Base-by-base conservation (phyloP, 2,329 filamentous ascomycete species). In the Colletotrichum sp. region DNA sequence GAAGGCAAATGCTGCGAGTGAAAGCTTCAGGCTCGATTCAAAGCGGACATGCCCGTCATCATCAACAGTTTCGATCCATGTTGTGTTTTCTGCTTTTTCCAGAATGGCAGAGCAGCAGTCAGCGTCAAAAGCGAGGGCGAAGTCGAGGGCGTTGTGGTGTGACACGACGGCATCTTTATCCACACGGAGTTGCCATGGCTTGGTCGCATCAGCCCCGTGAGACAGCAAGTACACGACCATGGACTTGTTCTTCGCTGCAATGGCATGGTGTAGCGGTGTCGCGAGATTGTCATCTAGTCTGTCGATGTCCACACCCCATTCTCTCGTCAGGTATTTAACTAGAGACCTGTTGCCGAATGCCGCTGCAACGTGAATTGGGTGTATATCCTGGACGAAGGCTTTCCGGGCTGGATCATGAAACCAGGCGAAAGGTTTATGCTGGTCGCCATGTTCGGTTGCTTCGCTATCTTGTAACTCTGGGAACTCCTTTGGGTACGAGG, bases 1-100 rank as follows among this genome's bases (percentile, higher is more conserved):
- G 36, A 39, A 39, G 36, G 36, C 36, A 39, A 39, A 39, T 39
- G 36, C 36, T 2, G 36, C 36, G 15, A 39, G 36, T 39, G 36
- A 39, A 16, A 18, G 36, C 36, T 39, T 39, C 36, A 39, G 36
- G 36, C 36, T 39, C 15, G 36, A 39, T 39, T 39, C 36, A 39
- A 0, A 39, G 36, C 36, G 36, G 7, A 39, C 4, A 39, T 39
- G 36, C 36, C 36, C 15, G 36, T 8, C 36, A 0, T 39, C 36
- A 0, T 39, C 36, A 39, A 5, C 1, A 36, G 1, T 8, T 39
- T 39, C 1, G 36, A 39, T 39, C 36, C 36, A 39, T 0, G 15
- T 18, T 39, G 0, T 39, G 36, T 18, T 16, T 5, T 3, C 15
- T 39, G 0, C 36, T 5, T 39, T 0, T 39, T 39, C 0, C 36